phyloP scores from a whole-genome alignment of 2,329 filamentous ascomycete genomes.

The Moelleriella libera region DNA sequence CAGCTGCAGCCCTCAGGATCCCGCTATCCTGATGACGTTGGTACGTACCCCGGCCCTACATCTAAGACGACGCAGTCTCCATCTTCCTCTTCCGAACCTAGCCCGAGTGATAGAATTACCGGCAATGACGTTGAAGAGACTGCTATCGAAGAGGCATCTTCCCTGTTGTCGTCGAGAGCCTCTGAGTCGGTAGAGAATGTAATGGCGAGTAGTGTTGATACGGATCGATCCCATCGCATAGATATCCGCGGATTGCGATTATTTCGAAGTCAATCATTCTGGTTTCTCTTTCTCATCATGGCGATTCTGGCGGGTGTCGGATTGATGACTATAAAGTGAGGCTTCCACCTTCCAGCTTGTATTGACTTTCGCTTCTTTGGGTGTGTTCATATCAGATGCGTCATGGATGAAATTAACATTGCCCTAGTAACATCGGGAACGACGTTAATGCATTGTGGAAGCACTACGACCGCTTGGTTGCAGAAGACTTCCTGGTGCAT shows the following conservation, averaged over 20 bases:
- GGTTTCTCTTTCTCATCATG: constrained; percentile 80
- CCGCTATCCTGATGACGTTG: constrained; percentile 40
- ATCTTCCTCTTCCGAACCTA: neutral
- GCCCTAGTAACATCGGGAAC: constrained; percentile 77
- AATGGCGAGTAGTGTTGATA: constrained; percentile 49
- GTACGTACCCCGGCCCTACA: constrained; percentile 36
- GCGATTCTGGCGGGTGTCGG: constrained; percentile 85
- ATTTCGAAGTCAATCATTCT: constrained; percentile 64
- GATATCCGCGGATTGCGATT: constrained; percentile 80
- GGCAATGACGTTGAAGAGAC: constrained; percentile 13
- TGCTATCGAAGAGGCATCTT: constrained; percentile 61
- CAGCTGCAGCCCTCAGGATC: constrained; percentile 3
- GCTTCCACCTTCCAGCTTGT: neutral
- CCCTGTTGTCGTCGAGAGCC: constrained; percentile 57
- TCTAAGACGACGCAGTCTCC: neutral
- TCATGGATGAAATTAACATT: neutral
- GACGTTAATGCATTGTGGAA: constrained; percentile 79
- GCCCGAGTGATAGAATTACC: neutral
- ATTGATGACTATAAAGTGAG: constrained; percentile 95
- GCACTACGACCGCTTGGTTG: constrained; percentile 61
- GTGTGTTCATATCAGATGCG: neutral
- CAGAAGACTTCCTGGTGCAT: constrained; percentile 60
- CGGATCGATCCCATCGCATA: constrained; percentile 63
- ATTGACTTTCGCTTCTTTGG: neutral
- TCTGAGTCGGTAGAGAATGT: constrained; percentile 36